Percentiles rank a stretch among this genome's conserved stretches.
Evolutionary conservation across 768 basidiomycete species (phyloP).

Genomic region (Naganishia kalamii): DNA sequence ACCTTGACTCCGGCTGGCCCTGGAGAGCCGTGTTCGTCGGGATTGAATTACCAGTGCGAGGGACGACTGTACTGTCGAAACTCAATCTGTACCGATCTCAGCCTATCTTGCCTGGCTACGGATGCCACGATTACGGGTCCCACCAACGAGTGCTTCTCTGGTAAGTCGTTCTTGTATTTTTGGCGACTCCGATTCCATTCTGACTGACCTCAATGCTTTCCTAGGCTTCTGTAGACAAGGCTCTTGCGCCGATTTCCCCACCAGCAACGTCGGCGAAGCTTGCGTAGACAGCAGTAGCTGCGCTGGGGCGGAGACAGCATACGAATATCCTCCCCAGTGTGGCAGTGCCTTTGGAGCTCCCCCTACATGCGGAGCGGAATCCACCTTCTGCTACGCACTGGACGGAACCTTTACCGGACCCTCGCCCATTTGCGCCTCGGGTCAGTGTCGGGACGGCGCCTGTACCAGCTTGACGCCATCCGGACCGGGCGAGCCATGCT

Average conservation of each 20-base stretch:
- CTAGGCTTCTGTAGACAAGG: background rate
- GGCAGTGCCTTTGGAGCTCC: background rate
- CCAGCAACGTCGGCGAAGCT: background rate
- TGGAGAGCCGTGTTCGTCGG: background rate
- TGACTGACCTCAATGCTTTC: no score
- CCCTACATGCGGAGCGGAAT: background rate
- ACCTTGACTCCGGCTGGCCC: background rate
- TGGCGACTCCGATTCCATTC: no score
- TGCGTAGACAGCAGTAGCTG: background rate
- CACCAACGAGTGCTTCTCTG: background rate
- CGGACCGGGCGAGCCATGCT: background rate
- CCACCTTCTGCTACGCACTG: background rate
- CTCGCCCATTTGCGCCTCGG: background rate
- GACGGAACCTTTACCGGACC: background rate
- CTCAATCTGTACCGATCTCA: background rate
- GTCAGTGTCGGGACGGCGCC: background rate
- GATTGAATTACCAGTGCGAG: background rate
- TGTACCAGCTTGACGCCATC: background rate
- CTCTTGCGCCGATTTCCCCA: background rate
- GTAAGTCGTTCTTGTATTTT: no score
- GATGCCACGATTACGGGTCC: background rate
- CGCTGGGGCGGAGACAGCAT: background rate
- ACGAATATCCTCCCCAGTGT: background rate
- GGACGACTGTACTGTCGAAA: background rate
- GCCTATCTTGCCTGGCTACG: background rate